These are phyloP conservation scores for Sporobolomyces phaffii DNA, from an alignment of 768 basidiomycete species.

Conservation along the genomic window DNA sequence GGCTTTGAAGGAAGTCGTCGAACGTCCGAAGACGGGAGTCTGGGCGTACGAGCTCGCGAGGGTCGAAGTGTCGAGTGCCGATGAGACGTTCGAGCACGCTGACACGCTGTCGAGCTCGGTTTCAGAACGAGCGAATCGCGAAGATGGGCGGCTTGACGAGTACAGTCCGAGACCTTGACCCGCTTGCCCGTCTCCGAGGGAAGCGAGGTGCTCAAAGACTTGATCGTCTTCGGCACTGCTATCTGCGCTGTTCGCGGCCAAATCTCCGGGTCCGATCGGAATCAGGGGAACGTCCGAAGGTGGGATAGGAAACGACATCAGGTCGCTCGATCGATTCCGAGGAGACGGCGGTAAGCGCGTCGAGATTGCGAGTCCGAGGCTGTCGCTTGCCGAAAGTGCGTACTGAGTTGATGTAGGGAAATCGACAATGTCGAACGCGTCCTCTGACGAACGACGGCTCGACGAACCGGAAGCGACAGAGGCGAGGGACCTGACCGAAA, in stretches of 20 bases:
- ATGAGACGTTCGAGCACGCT: slow-evolving; percentile 2
- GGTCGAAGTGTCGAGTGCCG: slow-evolving; percentile 21
- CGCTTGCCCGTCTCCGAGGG: slow-evolving; percentile 5
- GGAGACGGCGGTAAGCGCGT: neutral
- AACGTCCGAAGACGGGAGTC: neutral
- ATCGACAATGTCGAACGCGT: slow-evolving; percentile 37
- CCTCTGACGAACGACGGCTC: slow-evolving; percentile 14
- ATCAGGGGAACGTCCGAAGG: slow-evolving; percentile 1
- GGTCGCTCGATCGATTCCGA: slow-evolving; percentile 15
- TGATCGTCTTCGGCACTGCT: neutral
- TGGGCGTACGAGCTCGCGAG: slow-evolving; percentile 21
- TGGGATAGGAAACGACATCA: slow-evolving; percentile 24
- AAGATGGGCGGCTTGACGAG: neutral
- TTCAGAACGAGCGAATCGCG: slow-evolving; percentile 4
- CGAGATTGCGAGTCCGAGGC: neutral
- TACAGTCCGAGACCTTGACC: slow-evolving; percentile 21
- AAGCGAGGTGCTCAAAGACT: slow-evolving; percentile 17
- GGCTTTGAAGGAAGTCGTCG: neutral
- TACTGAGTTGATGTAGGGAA: slow-evolving; percentile 16
- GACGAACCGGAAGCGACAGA: slow-evolving; percentile 11
- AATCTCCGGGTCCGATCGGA: neutral
- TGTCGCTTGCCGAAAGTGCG: neutral
- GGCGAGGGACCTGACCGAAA: slow-evolving; percentile 11
- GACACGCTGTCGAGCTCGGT: neutral
- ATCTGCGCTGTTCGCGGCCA: neutral